These are phyloP conservation scores for Gyromitra esculenta DNA, from an alignment of 2,329 filamentous ascomycete genomes.

Conservation along the genomic window DNA sequence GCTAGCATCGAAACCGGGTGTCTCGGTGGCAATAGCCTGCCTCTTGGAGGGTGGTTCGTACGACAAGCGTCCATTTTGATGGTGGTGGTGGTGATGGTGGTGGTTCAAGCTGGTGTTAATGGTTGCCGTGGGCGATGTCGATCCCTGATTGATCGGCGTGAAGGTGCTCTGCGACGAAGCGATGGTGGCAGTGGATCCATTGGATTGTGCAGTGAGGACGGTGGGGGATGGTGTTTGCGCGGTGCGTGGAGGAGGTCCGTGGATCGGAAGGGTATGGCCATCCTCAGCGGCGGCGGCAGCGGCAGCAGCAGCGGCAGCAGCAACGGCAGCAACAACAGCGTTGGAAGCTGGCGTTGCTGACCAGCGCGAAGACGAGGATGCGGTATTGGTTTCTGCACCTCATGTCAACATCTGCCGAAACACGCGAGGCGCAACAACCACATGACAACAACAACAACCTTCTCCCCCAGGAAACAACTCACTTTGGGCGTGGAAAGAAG, in stretches of 20 bases:
- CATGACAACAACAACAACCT: slow-evolving; percentile 28
- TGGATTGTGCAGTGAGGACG: slow-evolving; percentile 15
- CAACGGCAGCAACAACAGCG: background rate
- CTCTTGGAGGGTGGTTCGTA: slow-evolving; percentile 37
- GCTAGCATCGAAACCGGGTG: slow-evolving; percentile 32
- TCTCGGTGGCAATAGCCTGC: slow-evolving; percentile 17
- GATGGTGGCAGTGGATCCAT: background rate
- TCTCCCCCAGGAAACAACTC: slow-evolving; percentile 16
- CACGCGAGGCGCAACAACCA: slow-evolving; percentile 21
- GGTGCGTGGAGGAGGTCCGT: slow-evolving; percentile 43
- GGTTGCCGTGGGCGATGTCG: slow-evolving; percentile 38
- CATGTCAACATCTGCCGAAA: slow-evolving; percentile 16
- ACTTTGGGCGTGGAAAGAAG: slow-evolving; percentile 47
- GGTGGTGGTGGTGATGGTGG: too few species aligned
- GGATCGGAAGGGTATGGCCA: slow-evolving; percentile 33
- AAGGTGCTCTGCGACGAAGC: slow-evolving; percentile 37
- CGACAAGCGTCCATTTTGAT: slow-evolving; percentile 11
- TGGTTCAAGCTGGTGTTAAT: slow-evolving; percentile 8
- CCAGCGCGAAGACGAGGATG: slow-evolving; percentile 32
- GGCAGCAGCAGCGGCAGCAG: too few species aligned
- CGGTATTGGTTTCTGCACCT: slow-evolving; percentile 40
- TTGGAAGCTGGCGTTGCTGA: slow-evolving; percentile 16
- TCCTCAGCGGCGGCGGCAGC: slow-evolving; percentile 24
- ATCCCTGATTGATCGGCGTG: slow-evolving; percentile 46
- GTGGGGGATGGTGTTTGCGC: slow-evolving; percentile 24